Conservation (phyloP, 78 protist species). For the Pigoraptor vietnamica region DNA sequence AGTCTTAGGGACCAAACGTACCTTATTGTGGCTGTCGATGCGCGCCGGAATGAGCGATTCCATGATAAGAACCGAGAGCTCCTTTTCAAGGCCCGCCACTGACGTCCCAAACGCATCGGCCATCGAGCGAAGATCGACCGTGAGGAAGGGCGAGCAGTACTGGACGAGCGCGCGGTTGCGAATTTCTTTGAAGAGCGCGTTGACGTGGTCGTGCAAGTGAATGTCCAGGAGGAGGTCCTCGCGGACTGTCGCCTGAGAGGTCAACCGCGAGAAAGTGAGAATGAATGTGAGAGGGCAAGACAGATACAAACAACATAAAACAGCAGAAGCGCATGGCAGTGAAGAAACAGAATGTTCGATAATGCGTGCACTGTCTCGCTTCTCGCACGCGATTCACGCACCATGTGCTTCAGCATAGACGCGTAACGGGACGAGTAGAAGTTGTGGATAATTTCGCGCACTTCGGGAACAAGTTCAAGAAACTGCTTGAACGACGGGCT, state of each 20-base stretch:
- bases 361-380: too few species aligned
- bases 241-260: conserved; percentile 31
- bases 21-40: conserved; percentile 78
- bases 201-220: conserved; percentile 66
- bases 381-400: too few species aligned
- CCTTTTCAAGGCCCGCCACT: conserved; percentile 37
- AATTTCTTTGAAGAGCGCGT: conserved; percentile 36
- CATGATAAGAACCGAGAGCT: conserved; percentile 65
- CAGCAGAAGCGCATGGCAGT: too few species aligned
- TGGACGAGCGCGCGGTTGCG: conserved; percentile 62
- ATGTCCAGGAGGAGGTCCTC: conserved; percentile 46
- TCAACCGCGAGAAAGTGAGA: too few species aligned
- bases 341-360: too few species aligned
- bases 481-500: too few species aligned
- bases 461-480: too few species aligned
- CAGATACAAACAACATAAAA: too few species aligned
- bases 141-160: conserved; percentile 65
- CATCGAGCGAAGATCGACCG: conserved; percentile 65
- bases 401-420: conserved; percentile 32
- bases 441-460: conserved; percentile 42
- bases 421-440: conserved; percentile 57
- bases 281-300: too few species aligned
- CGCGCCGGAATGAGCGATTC: conserved; percentile 63
- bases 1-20: too few species aligned
- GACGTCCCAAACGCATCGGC: conserved; percentile 56